Base-by-base conservation (phyloP, 768 basidiomycete species). In the Kwoniella newhampshirensis region DNA sequence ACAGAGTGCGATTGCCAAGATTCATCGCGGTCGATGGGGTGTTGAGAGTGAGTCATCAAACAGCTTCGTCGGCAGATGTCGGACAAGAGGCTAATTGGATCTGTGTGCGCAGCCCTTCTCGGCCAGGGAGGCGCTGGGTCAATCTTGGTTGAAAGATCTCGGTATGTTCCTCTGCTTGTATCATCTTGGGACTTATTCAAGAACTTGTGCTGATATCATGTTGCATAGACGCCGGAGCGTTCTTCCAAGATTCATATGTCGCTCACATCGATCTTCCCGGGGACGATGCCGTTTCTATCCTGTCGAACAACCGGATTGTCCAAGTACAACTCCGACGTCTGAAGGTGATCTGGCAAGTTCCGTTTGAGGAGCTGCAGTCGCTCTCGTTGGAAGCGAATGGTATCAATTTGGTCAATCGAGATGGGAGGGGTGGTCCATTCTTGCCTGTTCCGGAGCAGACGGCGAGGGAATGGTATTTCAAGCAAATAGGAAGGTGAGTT, bases 81-180 rank as follows among this genome's bases (percentile, higher is more conserved):
- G 18, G 9, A 20, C 48, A 56, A 37, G 59, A 28, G 17, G 20
- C 50, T 47, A 43, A 59, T 23, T 51, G 13, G 32, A 32, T 32
- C 32, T 32, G 13, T 13, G 7, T 7, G 18, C 15, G 1, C 66
- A 94, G 90, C 85, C 94, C 0, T 98, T 89, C 77, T 88, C 89
- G 46, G 82, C 84, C 32, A 86, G 92, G 5, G 93, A 96, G 74
- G 90, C 93, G 0, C 78, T 89, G 7, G 96, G 96, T 5, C 96
- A 98, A 77, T 90, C 87, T 66, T 98, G 96, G 94, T 86, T 98
- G 82, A 89, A 85, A 77, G 94, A 97, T 71, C 77, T 98, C 15
- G 90, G 66, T 51, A 32, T 35, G 55, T 49, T 8, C 23, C 7
- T 20, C n/a, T n/a, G n/a, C n/a, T n/a, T n/a, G n/a, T n/a, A n/a